Evolutionary conservation across 345 rosid genomes (phyloP).

Genomic region (Syzygium aromaticum): DNA sequence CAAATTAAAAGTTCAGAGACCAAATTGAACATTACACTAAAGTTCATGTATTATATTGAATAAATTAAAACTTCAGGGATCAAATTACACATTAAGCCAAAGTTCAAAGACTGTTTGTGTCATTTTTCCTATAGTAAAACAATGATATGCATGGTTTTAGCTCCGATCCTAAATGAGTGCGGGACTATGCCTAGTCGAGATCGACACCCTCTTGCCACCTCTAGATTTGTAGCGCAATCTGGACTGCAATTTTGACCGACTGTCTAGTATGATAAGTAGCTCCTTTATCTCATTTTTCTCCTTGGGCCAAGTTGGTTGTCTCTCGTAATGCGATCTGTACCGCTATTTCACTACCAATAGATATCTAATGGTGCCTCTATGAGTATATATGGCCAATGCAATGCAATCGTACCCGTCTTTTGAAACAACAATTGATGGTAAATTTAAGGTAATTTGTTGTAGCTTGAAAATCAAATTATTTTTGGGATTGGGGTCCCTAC

Average conservation of each 20-base stretch:
- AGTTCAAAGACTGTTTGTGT: too few relatives aligned
- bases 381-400: neutral
- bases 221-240: fast-evolving
- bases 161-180: neutral
- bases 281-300: neutral
- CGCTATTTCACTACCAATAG: too few relatives aligned
- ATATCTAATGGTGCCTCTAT: neutral
- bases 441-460: neutral
- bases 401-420: neutral
- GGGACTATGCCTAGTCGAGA: neutral
- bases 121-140: neutral
- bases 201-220: neutral
- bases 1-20: too few relatives aligned
- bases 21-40: too few relatives aligned
- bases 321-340: neutral
- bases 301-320: neutral
- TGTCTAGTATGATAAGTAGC: neutral
- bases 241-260: neutral
- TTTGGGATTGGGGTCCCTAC: neutral
- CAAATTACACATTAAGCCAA: too few relatives aligned
- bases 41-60: too few relatives aligned
- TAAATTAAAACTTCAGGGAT: too few relatives aligned
- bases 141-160: neutral
- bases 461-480: neutral
- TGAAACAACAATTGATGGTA: neutral